A percentile compares a stretch with the other conserved stretches of the same genome.
Evolutionary conservation across 2,329 filamentous ascomycete species (phyloP).

Genomic region (Trichoderma koningiopsis): DNA sequence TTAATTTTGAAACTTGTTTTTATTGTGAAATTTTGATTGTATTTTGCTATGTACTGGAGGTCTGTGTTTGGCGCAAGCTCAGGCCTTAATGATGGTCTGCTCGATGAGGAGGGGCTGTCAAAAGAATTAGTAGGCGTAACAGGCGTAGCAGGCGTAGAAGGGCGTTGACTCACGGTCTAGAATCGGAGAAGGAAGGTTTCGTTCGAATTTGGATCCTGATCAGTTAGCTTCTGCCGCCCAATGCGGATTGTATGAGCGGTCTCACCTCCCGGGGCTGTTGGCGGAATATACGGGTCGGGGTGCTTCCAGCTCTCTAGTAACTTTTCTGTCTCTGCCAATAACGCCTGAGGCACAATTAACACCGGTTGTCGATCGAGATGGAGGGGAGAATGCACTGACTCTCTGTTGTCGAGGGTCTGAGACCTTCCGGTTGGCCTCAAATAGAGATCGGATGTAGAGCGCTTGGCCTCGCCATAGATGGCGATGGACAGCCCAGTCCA

Average conservation of each 20-base stretch:
- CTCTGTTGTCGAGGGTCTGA: constrained; percentile 82
- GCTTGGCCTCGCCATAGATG: constrained; percentile 95
- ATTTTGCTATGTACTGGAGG: constrained; percentile 16
- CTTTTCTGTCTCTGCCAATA: constrained; percentile 86
- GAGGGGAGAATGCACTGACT: constrained; percentile 54
- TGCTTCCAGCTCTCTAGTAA: constrained; percentile 95
- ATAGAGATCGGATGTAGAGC: constrained; percentile 90
- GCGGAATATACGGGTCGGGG: constrained; percentile 86
- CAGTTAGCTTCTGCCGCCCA: neutral
- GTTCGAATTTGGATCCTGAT: constrained; percentile 90
- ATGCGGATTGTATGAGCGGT: neutral
- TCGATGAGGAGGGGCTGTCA: constrained; percentile 25
- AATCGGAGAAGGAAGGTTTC: constrained; percentile 81
- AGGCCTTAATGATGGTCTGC: constrained; percentile 20
- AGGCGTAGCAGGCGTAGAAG: neutral
- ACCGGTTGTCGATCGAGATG: neutral
- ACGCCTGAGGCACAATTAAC: constrained; percentile 55
- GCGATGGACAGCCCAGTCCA: constrained; percentile 94
- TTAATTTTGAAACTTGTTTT: neutral
- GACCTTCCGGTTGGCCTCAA: constrained; percentile 88
- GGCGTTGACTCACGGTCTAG: constrained; percentile 70
- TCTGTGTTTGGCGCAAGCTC: constrained; percentile 7
- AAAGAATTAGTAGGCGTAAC: constrained; percentile 9
- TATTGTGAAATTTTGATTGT: neutral
- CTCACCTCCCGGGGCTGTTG: constrained; percentile 88